Evolutionary conservation across 305 asterid species (phyloP), one percentile per base, ranked within the genome.

Genomic region (Fraxinus floribunda): DNA sequence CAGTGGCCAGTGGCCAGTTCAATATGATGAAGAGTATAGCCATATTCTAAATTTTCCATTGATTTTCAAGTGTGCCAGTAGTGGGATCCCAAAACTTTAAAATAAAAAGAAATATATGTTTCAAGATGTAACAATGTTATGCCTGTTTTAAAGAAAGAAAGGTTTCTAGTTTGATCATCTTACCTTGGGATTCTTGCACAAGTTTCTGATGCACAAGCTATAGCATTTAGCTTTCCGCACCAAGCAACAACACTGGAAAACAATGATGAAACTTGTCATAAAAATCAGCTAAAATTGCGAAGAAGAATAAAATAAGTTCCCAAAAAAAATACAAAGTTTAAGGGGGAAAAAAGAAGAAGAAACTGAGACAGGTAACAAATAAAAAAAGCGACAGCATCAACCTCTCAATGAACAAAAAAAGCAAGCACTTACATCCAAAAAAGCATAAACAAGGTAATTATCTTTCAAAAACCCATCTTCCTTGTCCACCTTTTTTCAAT

Each of bases 121-220:
- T 34, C n/a, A 55, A 18, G 29, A 35, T 66, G 80, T 18, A 81
- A 57, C 49, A 13, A 70, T 34, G 57, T 74, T 74, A 60, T 64
- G 75, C 77, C 49, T 35, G 79, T 38, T 15, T 73, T 18, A 49
- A 39, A 36, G 39, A 68, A 26, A 70, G 22, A 76, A 60, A 84
- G 41, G 52, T 30, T 39, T 30, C 5, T 55, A 75, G 44, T n/a
- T 18, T 16, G 64, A 74, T 78, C 60, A 39, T 46, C 90, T 83
- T 77, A 96, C 99, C 99, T 96, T 41, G 99, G 99, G 79, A 94
- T 94, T 86, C 98, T 89, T 20, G 99, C 98, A 89, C 99, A 96
- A 13, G 99, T 96, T 90, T 96, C 99, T 36, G 99, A 92, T 39
- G 99, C 98, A 89, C 98, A 94, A 75, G 99, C 99, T 81, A 94